Percentiles rank a stretch among this genome's conserved stretches.
These are phyloP conservation scores for Polychaeton citri DNA, from an alignment of 2,329 filamentous ascomycete species.

Conservation along the genomic window DNA sequence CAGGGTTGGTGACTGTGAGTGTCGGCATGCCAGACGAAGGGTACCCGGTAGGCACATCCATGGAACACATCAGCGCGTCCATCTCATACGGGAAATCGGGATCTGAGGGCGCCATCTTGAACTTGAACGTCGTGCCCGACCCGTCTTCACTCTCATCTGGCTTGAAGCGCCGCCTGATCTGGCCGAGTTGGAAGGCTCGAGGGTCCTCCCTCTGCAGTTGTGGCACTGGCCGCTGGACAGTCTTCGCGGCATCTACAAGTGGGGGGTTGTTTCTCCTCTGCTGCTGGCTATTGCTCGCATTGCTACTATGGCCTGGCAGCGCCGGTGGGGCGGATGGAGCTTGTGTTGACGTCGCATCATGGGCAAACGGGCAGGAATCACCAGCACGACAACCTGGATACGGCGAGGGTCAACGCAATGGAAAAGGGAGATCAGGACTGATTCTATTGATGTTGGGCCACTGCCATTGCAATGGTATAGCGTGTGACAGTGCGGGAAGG, in stretches of 20 bases:
- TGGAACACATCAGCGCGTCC: slow-evolving; percentile 51
- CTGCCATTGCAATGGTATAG: too few species aligned
- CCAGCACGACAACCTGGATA: slow-evolving; percentile 39
- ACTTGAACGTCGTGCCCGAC: slow-evolving; percentile 39
- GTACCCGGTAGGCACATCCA: slow-evolving; percentile 52
- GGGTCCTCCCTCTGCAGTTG: slow-evolving; percentile 53
- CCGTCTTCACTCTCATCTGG: slow-evolving; percentile 38
- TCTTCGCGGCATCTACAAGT: slow-evolving; percentile 30
- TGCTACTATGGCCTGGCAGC: too few species aligned
- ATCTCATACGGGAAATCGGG: slow-evolving; percentile 76
- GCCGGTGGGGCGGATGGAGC: slow-evolving; percentile 5
- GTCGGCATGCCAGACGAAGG: slow-evolving; percentile 42
- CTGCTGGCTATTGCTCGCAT: too few species aligned
- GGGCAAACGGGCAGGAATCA: slow-evolving; percentile 32
- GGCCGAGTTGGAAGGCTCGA: slow-evolving; percentile 59
- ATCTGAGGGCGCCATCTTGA: slow-evolving; percentile 60
- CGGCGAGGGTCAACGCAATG: slow-evolving; percentile 1
- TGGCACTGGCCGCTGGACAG: slow-evolving; percentile 54
- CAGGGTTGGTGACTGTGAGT: slow-evolving; percentile 53
- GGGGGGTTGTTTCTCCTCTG: slow-evolving; percentile 16
- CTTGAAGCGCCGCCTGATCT: slow-evolving; percentile 54
- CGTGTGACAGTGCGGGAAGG: too few species aligned
- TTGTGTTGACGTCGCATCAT: slow-evolving; percentile 3
- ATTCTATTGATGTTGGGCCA: too few species aligned
- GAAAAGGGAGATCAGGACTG: not conserved